phyloP scores from a whole-genome alignment of 805 yeast species.

The Yarrowia hollandica region DNA sequence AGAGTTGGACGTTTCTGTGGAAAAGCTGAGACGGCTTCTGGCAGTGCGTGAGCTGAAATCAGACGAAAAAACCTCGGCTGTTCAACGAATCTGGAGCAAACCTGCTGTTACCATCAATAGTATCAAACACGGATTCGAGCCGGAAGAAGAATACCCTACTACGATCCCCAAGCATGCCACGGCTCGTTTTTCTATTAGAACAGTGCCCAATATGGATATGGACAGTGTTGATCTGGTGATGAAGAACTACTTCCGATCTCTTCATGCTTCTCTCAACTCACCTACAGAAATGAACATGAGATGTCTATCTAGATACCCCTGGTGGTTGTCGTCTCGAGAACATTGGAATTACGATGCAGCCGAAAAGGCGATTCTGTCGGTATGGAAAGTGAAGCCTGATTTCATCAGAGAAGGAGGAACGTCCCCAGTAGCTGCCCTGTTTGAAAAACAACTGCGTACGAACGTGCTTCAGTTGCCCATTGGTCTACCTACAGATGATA shows the following conservation, averaged over 20 bases:
- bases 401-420: background rate
- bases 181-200: background rate
- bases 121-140: background rate
- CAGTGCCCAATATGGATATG: constrained; percentile 33
- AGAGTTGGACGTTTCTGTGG: background rate
- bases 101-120: background rate
- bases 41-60: background rate
- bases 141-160: background rate
- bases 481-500: background rate
- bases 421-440: background rate
- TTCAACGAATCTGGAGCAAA: background rate
- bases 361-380: background rate
- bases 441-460: background rate
- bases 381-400: background rate
- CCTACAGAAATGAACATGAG: background rate
- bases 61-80: background rate
- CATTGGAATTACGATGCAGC: constrained; percentile 5
- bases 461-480: background rate
- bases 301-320: background rate
- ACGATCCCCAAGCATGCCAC: background rate
- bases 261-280: background rate
- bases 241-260: background rate
- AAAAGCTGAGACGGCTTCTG: background rate
- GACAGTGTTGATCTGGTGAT: background rate
- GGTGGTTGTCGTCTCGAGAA: constrained; percentile 2